A percentile compares a stretch with the other conserved stretches of the same genome.
phyloP scores from a whole-genome alignment of 1,284 basidiomycete species.

The Veloboletus limbatus region DNA sequence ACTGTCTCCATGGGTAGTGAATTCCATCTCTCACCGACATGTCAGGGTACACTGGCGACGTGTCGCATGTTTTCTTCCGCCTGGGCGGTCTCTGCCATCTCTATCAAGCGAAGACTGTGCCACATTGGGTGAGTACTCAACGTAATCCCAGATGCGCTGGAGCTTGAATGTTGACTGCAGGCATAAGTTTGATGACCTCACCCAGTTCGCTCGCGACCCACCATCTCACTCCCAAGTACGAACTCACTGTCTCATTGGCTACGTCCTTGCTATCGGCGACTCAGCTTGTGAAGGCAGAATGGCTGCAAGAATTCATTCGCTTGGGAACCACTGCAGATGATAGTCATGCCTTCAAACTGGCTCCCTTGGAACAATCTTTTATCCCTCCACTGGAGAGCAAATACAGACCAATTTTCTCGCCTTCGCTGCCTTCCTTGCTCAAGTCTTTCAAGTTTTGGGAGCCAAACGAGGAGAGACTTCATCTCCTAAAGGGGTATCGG shows the following conservation, averaged over 20 bases:
- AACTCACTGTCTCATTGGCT: constrained; percentile 47
- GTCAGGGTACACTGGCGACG: constrained; percentile 52
- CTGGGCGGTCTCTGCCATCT: constrained; percentile 28
- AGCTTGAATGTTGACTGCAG: constrained; percentile 24
- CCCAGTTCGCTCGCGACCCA: constrained; percentile 52
- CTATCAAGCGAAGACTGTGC: constrained; percentile 47
- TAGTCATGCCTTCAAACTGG: constrained; percentile 33
- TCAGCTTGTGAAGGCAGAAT: constrained; percentile 59
- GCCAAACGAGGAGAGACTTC: constrained; percentile 55
- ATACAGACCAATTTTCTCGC: constrained; percentile 54
- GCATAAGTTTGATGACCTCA: constrained; percentile 50
- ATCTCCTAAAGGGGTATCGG: constrained; percentile 48
- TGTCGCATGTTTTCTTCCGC: constrained; percentile 49
- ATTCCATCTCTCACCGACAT: constrained; percentile 2
- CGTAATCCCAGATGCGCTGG: background rate
- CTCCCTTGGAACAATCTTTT: constrained; percentile 49
- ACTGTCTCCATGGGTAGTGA: background rate
- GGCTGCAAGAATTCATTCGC: constrained; percentile 57
- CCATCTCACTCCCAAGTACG: constrained; percentile 52
- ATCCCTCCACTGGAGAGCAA: constrained; percentile 48
- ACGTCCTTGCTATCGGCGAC: constrained; percentile 54
- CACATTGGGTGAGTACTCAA: constrained; percentile 44
- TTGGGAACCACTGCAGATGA: constrained; percentile 40
- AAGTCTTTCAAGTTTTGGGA: constrained; percentile 60
- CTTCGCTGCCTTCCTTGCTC: constrained; percentile 44